Evolutionary conservation across 2,329 filamentous ascomycete genomes (phyloP).

Genomic region (Trichoderma arundinaceum): DNA sequence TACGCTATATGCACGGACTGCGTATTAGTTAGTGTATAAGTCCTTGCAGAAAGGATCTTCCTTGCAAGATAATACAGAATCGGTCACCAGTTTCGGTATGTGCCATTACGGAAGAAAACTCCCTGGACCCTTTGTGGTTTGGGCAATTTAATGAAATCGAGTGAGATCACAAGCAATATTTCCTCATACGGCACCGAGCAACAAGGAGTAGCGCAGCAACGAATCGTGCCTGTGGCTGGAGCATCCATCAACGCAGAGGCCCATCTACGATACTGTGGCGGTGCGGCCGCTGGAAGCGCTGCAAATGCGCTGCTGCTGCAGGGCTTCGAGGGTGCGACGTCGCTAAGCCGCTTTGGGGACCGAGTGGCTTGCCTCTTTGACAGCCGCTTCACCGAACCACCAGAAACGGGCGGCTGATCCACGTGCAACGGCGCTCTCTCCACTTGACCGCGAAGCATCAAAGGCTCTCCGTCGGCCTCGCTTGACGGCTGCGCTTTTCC

Average conservation of each 20-base stretch:
- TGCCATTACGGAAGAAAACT: not conserved
- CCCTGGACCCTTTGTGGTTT: slow-evolving; percentile 13
- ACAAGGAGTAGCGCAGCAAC: not conserved
- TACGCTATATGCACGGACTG: too few relatives aligned
- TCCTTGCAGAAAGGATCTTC: not conserved
- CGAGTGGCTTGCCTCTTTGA: slow-evolving; percentile 32
- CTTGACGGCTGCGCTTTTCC: slow-evolving; percentile 15
- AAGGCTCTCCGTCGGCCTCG: slow-evolving; percentile 10
- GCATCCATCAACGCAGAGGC: not conserved
- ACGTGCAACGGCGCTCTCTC: slow-evolving; percentile 24
- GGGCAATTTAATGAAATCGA: not conserved
- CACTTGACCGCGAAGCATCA: slow-evolving; percentile 22
- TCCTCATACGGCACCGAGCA: slow-evolving; percentile 14
- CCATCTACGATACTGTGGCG: not conserved
- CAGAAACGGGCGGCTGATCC: slow-evolving; percentile 21
- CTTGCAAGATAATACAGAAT: not conserved
- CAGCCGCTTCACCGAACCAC: slow-evolving; percentile 21
- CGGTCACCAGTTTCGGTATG: slow-evolving; percentile 7
- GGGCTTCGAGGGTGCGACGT: not conserved
- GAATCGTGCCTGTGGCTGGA: slow-evolving; percentile 18
- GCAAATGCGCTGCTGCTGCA: not conserved
- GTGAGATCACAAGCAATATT: slow-evolving; percentile 9
- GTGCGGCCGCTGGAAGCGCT: not conserved
- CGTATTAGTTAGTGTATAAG: too few relatives aligned
- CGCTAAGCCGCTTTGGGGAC: slow-evolving; percentile 36